Evolutionary conservation across 768 basidiomycete species (phyloP), one percentile per base, ranked within the genome.

Genomic region (Panaeolus papilionaceus): DNA sequence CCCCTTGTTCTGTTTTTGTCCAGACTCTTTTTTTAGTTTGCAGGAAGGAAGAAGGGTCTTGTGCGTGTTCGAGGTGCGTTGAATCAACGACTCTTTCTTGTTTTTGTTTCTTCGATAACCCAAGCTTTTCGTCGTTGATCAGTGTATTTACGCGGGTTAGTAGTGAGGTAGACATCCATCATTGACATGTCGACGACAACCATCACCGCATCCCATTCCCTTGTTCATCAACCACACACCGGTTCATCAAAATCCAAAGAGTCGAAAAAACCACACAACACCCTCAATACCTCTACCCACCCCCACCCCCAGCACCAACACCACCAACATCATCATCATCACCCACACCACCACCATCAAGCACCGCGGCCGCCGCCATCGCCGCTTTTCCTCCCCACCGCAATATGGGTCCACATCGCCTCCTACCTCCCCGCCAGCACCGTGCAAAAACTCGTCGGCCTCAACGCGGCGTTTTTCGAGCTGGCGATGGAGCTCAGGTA

Each of bases 401-500:
- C 76, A 47, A 71, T 81, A 39, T 81, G 80, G 80, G 64, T 72
- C 38, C 73, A 77, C 39, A 71, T 81, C 63, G 75, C 76, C 23
- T 71, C 72, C 4, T 74, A 70, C 66, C 51, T 81, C 63, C 76
- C 79, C 10, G 72, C 76, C 11, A 71, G 72, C 61, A 54, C 63
- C 18, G 67, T 80, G 39, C 73, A 71, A 40, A 70, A 75, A 42
- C 78, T 83, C 65, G 73, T 77, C 68, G 70, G 70, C 63, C 72
- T 83, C 64, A 82, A 82, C 69, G 74, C 76, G 64, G 73, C 74
- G 40, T 80, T 82, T 74, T 76, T 78, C 73, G 68, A 80, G 72
- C 71, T 79, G 68, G 76, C 78, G 54, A 84, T 86, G 84, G 81
- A 85, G 67, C 79, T 75, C 61, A 77, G 83, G 14, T 86, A 86